These are phyloP conservation scores for Barnettozyma sp. DNA, from an alignment of 805 yeast genomes.

Conservation along the genomic window DNA sequence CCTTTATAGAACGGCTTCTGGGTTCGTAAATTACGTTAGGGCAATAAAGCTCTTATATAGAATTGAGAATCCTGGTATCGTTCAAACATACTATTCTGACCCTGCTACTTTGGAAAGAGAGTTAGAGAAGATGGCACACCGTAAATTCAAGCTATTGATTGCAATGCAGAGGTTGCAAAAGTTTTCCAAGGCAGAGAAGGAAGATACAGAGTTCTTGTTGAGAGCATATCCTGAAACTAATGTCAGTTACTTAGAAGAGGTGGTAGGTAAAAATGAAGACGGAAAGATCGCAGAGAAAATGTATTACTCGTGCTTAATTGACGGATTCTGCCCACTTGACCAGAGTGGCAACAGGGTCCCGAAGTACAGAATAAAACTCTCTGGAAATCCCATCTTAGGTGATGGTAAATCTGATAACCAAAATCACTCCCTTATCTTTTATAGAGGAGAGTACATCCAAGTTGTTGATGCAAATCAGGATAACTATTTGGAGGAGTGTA, in stretches of 20 bases:
- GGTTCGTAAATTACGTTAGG: slow-evolving; percentile 70
- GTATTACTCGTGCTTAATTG: slow-evolving; percentile 62
- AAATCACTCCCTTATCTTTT: slow-evolving; percentile 77
- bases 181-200: slow-evolving; percentile 58
- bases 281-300: slow-evolving; percentile 22
- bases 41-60: slow-evolving; percentile 66
- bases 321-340: slow-evolving; percentile 48
- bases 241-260: slow-evolving; percentile 50
- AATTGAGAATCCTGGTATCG: slow-evolving; percentile 54
- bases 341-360: slow-evolving; percentile 56
- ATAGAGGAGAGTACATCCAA: slow-evolving; percentile 92
- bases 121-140: slow-evolving; percentile 61
- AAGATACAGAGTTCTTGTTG: slow-evolving; percentile 59
- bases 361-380: slow-evolving; percentile 57
- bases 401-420: slow-evolving; percentile 97
- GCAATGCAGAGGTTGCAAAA: slow-evolving; percentile 81
- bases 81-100: slow-evolving; percentile 36
- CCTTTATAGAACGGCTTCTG: slow-evolving; percentile 73
- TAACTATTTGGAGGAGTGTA: slow-evolving; percentile 88
- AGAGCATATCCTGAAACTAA: slow-evolving; percentile 64
- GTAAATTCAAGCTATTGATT: slow-evolving; percentile 75
- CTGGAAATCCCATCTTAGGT: slow-evolving; percentile 93
- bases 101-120: slow-evolving; percentile 58
- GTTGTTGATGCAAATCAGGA: slow-evolving; percentile 96
- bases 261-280: slow-evolving; percentile 22